phyloP scores from a whole-genome alignment of 257 asterid genomes.

The Nicotiana undulata region DNA sequence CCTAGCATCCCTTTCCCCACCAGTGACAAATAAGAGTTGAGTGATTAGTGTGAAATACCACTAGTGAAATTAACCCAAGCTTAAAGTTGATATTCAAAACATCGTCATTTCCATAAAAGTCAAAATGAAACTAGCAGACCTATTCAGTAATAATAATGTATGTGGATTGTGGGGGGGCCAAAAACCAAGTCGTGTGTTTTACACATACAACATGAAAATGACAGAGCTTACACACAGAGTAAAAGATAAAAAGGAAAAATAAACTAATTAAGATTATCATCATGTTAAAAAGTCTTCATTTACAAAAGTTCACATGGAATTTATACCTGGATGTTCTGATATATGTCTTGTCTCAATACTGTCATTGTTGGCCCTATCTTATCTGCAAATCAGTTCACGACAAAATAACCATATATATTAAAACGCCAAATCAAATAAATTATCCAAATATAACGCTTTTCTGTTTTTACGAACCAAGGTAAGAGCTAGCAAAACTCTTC shows the following conservation, averaged over 20 bases:
- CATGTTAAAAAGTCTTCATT: background rate
- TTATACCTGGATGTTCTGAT: slow-evolving; percentile 66
- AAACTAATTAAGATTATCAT: background rate
- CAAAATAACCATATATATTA: background rate
- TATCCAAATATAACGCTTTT: background rate
- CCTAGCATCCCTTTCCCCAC: too few species aligned
- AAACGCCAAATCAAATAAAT: background rate
- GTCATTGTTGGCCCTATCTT: slow-evolving; percentile 98
- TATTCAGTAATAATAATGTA: background rate
- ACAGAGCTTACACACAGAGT: background rate
- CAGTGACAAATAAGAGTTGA: too few species aligned
- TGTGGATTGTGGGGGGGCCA: slow-evolving; percentile 6
- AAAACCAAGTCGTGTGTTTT: slow-evolving; percentile 30
- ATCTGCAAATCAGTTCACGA: slow-evolving; percentile 39
- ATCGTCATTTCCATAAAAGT: too few species aligned
- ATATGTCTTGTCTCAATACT: slow-evolving; percentile 79
- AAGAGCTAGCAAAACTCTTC: background rate
- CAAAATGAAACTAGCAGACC: background rate
- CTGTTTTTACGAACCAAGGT: too few species aligned
- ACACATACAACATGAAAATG: slow-evolving; percentile 33
- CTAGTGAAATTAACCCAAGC: too few species aligned
- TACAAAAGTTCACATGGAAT: background rate
- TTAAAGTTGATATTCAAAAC: too few species aligned
- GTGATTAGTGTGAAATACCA: too few species aligned
- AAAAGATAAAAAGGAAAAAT: background rate